phyloP scores from a whole-genome alignment of 2,329 filamentous ascomycete genomes.

The Exophiala alcalophila region DNA sequence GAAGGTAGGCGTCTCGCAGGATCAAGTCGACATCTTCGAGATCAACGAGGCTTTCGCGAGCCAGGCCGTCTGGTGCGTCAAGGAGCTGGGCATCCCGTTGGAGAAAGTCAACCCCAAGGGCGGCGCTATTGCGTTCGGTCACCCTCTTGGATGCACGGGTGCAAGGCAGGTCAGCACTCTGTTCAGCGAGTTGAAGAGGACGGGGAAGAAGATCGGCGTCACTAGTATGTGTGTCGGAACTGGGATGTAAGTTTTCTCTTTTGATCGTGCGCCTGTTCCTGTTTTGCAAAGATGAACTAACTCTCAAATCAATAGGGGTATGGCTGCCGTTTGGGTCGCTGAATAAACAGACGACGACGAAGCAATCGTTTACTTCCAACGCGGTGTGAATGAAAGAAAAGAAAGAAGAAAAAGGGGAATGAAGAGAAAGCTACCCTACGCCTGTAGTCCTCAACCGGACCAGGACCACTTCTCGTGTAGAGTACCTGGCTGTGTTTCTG shows the following conservation, averaged over 20 bases:
- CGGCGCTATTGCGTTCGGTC: constrained; percentile 91
- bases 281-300: constrained; percentile 11
- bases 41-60: constrained; percentile 99
- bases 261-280: neutral
- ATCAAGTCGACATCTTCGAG: constrained; percentile 95
- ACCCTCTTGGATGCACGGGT: constrained; percentile 87
- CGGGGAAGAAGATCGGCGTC: constrained; percentile 78
- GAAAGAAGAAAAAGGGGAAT: too few relatives aligned
- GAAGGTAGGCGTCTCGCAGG: constrained; percentile 78
- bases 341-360: constrained; percentile 72
- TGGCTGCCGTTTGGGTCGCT: constrained; percentile 94
- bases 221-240: constrained; percentile 97
- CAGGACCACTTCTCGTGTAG: too few relatives aligned
- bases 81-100: constrained; percentile 75
- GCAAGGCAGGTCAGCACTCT: constrained; percentile 90
- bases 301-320: constrained; percentile 51
- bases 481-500: too few relatives aligned
- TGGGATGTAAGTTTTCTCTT: constrained; percentile 60
- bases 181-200: constrained; percentile 83
- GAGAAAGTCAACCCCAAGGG: constrained; percentile 98
- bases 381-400: too few relatives aligned
- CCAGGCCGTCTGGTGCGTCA: constrained; percentile 90
- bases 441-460: too few relatives aligned
- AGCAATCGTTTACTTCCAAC: too few relatives aligned
- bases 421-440: too few relatives aligned